These are phyloP conservation scores for Ophiostoma sp. DNA, from an alignment of 2,329 filamentous ascomycete species.

Conservation along the genomic window DNA sequence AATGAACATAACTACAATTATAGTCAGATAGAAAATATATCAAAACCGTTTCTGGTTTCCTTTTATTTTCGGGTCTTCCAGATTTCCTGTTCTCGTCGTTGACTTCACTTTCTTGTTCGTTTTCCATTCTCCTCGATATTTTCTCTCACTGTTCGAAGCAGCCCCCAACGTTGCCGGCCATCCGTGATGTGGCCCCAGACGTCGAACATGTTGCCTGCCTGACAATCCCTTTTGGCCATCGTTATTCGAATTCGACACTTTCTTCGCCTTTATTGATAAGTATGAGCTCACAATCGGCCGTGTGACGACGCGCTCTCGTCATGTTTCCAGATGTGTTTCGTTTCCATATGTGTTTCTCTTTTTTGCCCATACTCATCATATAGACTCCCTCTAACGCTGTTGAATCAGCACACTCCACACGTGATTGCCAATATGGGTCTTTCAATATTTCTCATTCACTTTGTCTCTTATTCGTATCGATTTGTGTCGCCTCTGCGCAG, in stretches of 20 bases:
- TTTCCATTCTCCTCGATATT: too few species aligned
- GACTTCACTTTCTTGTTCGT: too few species aligned
- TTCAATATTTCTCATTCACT: neutral
- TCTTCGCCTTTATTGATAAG: neutral
- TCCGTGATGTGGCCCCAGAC: too few species aligned
- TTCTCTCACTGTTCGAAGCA: too few species aligned
- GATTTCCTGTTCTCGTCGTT: too few species aligned
- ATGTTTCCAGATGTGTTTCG: neutral
- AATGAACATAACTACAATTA: neutral
- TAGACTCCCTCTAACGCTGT: neutral
- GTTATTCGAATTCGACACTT: too few species aligned
- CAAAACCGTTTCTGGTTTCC: too few species aligned
- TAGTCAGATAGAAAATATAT: too few species aligned
- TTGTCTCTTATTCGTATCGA: neutral
- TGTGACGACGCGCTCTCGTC: neutral
- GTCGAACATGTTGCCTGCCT: neutral
- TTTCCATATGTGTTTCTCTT: neutral
- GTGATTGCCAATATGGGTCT: neutral
- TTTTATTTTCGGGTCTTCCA: too few species aligned
- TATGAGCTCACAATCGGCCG: neutral
- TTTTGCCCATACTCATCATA: too few species aligned
- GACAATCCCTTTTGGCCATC: neutral
- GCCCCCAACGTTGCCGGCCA: too few species aligned
- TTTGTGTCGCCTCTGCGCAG: neutral
- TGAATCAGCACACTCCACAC: neutral